A percentile compares a stretch with the other conserved stretches of the same genome.
Conservation (phyloP, 2,329 filamentous ascomycete genomes). For the Fusarium camptoceras region DNA sequence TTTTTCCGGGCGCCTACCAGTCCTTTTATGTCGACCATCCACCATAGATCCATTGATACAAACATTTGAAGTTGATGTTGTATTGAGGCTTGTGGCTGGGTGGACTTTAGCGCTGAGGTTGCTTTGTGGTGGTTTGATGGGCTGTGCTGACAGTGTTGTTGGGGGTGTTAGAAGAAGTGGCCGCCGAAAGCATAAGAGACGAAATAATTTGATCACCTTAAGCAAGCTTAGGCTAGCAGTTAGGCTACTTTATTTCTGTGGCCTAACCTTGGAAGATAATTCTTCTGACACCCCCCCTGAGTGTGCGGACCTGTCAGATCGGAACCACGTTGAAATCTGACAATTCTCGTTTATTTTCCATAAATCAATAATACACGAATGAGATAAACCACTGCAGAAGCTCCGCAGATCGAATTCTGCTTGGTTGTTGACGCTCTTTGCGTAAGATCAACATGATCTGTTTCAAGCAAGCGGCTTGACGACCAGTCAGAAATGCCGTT, state of each 20-base stretch:
- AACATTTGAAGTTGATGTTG: not conserved
- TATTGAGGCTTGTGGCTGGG: constrained; percentile 15
- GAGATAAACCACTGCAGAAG: not conserved
- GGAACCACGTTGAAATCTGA: not conserved
- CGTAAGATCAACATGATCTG: not conserved
- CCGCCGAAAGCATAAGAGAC: not conserved
- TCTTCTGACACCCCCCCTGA: not conserved
- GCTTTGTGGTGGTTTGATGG: constrained; percentile 5
- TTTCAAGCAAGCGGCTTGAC: constrained; percentile 8
- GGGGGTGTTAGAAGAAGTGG: too few species aligned
- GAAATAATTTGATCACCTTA: not conserved
- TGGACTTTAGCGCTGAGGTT: constrained; percentile 13
- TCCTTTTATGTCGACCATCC: constrained; percentile 31
- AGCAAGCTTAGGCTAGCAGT: not conserved
- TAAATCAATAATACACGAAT: not conserved
- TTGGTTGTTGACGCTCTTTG: not conserved
- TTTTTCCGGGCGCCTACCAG: not conserved
- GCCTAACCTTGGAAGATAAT: not conserved
- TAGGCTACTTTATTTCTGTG: not conserved
- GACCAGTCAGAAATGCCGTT: constrained; percentile 6
- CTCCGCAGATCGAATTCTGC: not conserved
- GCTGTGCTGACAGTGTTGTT: constrained; percentile 12
- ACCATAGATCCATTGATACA: not conserved
- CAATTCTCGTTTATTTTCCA: not conserved
- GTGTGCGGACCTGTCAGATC: not conserved